Evolutionary conservation across 2,329 filamentous ascomycete species (phyloP).

Genomic region (Cladosporium austrohemisphaericum): DNA sequence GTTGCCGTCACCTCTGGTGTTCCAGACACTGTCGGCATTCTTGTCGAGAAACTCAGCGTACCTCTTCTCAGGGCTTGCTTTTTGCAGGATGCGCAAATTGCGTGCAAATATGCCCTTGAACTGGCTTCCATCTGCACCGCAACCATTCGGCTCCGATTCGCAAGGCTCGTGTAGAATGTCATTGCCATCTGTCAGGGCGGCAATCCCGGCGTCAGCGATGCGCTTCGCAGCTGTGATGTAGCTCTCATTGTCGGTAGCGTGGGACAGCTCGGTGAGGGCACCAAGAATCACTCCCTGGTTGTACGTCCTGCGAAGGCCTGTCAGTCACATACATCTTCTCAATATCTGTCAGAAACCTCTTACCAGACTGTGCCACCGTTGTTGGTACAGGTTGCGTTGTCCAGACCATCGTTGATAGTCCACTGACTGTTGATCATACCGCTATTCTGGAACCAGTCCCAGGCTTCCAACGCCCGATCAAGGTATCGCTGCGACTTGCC

Average conservation of each 20-base stretch:
- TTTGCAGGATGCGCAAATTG: slow-evolving; percentile 59
- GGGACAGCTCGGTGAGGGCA: slow-evolving; percentile 53
- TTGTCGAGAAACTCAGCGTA: slow-evolving; percentile 54
- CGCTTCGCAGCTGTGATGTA: slow-evolving; percentile 36
- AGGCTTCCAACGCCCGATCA: slow-evolving; percentile 45
- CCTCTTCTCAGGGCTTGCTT: slow-evolving; percentile 45
- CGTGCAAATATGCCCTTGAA: slow-evolving; percentile 71
- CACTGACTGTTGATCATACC: slow-evolving; percentile 50
- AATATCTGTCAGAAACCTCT: background rate
- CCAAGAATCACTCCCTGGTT: slow-evolving; percentile 61
- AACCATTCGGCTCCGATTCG: slow-evolving; percentile 32
- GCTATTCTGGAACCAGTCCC: slow-evolving; percentile 49
- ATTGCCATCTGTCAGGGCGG: slow-evolving; percentile 32
- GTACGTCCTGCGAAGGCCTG: slow-evolving; percentile 39
- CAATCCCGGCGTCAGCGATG: slow-evolving; percentile 42
- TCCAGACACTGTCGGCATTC: slow-evolving; percentile 66
- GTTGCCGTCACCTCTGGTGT: slow-evolving; percentile 47
- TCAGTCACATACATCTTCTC: background rate
- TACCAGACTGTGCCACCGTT: slow-evolving; percentile 46
- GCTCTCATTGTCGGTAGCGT: slow-evolving; percentile 31
- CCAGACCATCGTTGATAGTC: slow-evolving; percentile 54
- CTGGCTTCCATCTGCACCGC: slow-evolving; percentile 50
- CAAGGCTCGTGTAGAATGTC: slow-evolving; percentile 41
- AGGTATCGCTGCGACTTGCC: slow-evolving; percentile 39
- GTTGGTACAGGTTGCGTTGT: slow-evolving; percentile 47